Conservation (phyloP, 208 protist species). For the Phytomonas sp. region DNA sequence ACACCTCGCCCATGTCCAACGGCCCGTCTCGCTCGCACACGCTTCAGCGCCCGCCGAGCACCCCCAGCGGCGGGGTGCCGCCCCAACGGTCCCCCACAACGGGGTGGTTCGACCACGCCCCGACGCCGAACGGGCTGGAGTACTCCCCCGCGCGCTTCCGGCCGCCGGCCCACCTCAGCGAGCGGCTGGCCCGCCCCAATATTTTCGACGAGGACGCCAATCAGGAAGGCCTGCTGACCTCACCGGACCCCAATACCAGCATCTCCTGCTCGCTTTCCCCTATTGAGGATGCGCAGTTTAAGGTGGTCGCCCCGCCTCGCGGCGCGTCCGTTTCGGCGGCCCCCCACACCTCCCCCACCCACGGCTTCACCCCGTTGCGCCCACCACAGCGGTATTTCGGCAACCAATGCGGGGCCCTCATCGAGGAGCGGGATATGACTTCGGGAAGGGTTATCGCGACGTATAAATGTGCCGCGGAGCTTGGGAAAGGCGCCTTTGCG, state of each 20-base stretch:
- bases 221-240: constrained; percentile 9
- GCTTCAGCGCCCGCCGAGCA: neutral
- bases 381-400: neutral
- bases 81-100: no score
- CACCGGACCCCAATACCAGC: constrained; percentile 21
- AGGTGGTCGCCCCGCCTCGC: no score
- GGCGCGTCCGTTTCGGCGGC: no score
- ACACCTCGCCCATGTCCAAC: neutral
- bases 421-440: constrained; percentile 29
- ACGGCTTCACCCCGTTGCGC: no score
- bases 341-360: no score
- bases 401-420: constrained; percentile 20
- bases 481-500: constrained; percentile 64
- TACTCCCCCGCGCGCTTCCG: no score
- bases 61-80: no score
- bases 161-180: no score
- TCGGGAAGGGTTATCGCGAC: constrained; percentile 20
- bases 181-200: constrained; percentile 3
- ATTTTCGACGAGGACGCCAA: constrained; percentile 25
- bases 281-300: constrained; percentile 26
- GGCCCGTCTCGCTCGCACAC: neutral
- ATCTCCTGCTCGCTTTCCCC: constrained; percentile 32
- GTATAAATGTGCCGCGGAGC: constrained; percentile 38
- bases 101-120: no score
- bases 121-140: no score